A percentile compares a stretch with the other conserved stretches of the same genome.
These are phyloP conservation scores for Globisporangium perplexum DNA, from an alignment of 352 stramenopile genomes.

Conservation along the genomic window DNA sequence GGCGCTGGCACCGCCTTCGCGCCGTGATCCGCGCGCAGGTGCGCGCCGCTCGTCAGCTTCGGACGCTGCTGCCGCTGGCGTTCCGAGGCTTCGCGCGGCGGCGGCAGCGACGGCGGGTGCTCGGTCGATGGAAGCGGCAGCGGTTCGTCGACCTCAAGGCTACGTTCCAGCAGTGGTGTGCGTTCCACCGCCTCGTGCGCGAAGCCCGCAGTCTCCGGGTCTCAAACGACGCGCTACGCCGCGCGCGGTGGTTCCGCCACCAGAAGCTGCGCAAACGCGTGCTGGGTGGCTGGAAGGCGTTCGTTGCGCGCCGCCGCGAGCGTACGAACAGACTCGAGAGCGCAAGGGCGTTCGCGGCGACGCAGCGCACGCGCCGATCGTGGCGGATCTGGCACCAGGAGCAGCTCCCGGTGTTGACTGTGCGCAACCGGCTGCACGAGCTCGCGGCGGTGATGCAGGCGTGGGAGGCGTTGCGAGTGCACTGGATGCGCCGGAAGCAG, in stretches of 20 bases:
- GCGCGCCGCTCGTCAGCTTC: neutral
- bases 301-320: slow-evolving; percentile 1
- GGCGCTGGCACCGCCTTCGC: neutral
- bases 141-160: neutral
- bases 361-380: neutral
- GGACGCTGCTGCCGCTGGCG: neutral
- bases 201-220: slow-evolving; percentile 2
- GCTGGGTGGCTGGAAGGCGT: slow-evolving; percentile 11
- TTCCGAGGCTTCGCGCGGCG: neutral
- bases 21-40: neutral
- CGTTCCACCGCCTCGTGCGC: neutral
- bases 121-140: neutral
- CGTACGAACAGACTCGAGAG: neutral
- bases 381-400: neutral
- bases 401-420: neutral
- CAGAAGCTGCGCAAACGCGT: slow-evolving; percentile 20
- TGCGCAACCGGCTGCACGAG: neutral
- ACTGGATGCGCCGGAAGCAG: neutral
- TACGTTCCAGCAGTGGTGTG: neutral
- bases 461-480: neutral
- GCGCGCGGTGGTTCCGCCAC: slow-evolving; percentile 19
- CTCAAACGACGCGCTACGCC: slow-evolving; percentile 6
- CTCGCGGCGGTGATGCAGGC: neutral
- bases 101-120: neutral
- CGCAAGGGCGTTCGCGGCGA: neutral